These are phyloP conservation scores for Aaosphaeria arxii DNA, from an alignment of 2,329 filamentous ascomycete genomes.

Conservation along the genomic window DNA sequence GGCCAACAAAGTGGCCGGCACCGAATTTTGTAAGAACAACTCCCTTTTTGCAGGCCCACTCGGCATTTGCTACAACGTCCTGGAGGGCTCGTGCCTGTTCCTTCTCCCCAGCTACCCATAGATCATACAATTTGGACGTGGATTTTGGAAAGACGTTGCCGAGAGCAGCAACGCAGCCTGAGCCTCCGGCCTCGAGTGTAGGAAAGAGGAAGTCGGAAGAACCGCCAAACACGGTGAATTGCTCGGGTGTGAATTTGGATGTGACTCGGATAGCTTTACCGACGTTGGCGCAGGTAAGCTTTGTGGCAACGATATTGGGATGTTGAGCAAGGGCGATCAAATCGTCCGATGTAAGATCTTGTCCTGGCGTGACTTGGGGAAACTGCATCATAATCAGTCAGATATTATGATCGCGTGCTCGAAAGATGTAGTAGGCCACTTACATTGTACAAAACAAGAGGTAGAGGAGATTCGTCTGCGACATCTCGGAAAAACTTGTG, in stretches of 20 bases:
- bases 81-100: conserved; percentile 43
- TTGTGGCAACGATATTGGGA: conserved; percentile 61
- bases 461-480: conserved; percentile 30
- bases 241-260: conserved; percentile 49
- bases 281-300: conserved; percentile 63
- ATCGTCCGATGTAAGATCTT: conserved; percentile 65
- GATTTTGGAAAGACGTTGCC: conserved; percentile 35
- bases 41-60: conserved; percentile 52
- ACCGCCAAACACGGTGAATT: conserved; percentile 65
- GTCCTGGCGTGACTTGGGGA: conserved; percentile 64
- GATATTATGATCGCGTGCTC: not conserved
- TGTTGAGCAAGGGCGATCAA: conserved; percentile 55
- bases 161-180: conserved; percentile 52
- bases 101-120: conserved; percentile 39
- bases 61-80: conserved; percentile 45
- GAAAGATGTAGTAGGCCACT: not conserved
- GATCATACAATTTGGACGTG: conserved; percentile 40
- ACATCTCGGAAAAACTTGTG: conserved; percentile 22
- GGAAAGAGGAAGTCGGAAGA: conserved; percentile 65
- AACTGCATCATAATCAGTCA: conserved; percentile 38
- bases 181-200: conserved; percentile 46
- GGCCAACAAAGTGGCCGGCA: conserved; percentile 43
- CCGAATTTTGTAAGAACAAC: conserved; percentile 49
- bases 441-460: conserved; percentile 43
- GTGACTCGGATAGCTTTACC: conserved; percentile 59